Evolutionary conservation across 495 filamentous ascomycete species (phyloP).

Genomic region (Xylaria curta): DNA sequence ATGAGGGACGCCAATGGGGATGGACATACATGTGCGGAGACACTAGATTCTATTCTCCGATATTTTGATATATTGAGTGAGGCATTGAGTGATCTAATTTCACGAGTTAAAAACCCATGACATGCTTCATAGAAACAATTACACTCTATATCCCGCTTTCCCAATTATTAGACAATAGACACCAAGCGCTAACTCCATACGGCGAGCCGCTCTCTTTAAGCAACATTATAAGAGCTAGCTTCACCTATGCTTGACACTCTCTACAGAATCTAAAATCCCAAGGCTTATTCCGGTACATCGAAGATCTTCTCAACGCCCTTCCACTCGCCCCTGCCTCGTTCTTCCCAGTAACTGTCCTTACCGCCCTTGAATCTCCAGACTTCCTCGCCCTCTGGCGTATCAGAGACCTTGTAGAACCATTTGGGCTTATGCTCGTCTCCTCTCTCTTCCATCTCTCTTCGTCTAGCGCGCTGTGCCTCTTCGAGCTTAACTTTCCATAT

Average conservation of each 20-base stretch:
- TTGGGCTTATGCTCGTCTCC: constrained; percentile 73
- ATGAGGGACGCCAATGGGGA: not conserved
- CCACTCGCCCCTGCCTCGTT: constrained; percentile 74
- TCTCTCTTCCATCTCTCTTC: constrained; percentile 74
- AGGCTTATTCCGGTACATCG: constrained; percentile 27
- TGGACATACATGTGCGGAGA: not conserved
- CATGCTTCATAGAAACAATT: not conserved
- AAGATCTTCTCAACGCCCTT: constrained; percentile 75
- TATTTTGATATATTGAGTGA: not conserved
- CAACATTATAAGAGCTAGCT: not conserved
- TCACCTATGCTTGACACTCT: not conserved
- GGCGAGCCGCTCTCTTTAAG: not conserved
- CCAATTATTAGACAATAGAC: not conserved
- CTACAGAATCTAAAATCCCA: not conserved
- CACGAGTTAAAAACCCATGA: not conserved
- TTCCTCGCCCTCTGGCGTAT: constrained; percentile 67
- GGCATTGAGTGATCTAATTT: constrained; percentile 1
- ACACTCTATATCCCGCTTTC: constrained; percentile 3
- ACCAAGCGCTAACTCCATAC: not conserved
- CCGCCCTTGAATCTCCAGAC: constrained; percentile 82
- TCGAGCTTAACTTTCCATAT: constrained; percentile 81
- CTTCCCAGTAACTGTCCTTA: constrained; percentile 92
- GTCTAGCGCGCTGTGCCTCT: constrained; percentile 78
- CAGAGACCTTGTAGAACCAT: constrained; percentile 78
- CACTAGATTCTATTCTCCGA: not conserved